These are phyloP conservation scores for Phytophthora hybrid DNA, from an alignment of 352 stramenopile genomes.

Conservation along the genomic window DNA sequence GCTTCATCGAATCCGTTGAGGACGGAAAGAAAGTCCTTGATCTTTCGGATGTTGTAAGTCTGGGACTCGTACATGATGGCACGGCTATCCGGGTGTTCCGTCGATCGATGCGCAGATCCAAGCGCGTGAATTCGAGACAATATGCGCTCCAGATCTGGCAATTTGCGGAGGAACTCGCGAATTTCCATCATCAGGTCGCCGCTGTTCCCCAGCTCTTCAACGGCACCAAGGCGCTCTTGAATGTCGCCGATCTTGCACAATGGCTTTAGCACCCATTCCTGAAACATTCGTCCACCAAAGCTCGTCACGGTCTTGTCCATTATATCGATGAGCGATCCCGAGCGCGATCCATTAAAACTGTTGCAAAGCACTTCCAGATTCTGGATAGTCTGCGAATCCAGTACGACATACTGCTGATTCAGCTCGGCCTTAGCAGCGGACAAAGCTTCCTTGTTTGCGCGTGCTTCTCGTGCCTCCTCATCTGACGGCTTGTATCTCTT, in stretches of 20 bases:
- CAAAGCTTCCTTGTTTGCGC: conserved; percentile 30
- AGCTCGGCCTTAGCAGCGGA: conserved; percentile 56
- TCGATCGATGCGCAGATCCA: conserved; percentile 83
- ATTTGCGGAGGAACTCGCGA: conserved; percentile 84
- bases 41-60: conserved; percentile 98
- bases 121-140: conserved; percentile 97
- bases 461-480: conserved; percentile 51
- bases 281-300: conserved; percentile 96
- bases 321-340: conserved; percentile 93
- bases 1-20: conserved; percentile 91
- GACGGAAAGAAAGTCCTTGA: conserved; percentile 92
- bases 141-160: conserved; percentile 97
- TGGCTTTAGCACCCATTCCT: conserved; percentile 97
- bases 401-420: conserved; percentile 90
- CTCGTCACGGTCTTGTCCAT: conserved; percentile 93
- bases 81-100: conserved; percentile 95
- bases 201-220: conserved; percentile 93
- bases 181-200: conserved; percentile 83
- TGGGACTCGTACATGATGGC: conserved; percentile 98
- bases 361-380: conserved; percentile 97
- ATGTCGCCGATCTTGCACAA: conserved; percentile 96
- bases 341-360: conserved; percentile 90
- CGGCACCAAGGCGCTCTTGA: conserved; percentile 95
- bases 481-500: conserved; percentile 83
- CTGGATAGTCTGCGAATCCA: conserved; percentile 97